A percentile compares a stretch with the other conserved stretches of the same genome.
These are phyloP conservation scores for Avena eriantha DNA, from an alignment of 176 grass and related monocot species.

Conservation along the genomic window DNA sequence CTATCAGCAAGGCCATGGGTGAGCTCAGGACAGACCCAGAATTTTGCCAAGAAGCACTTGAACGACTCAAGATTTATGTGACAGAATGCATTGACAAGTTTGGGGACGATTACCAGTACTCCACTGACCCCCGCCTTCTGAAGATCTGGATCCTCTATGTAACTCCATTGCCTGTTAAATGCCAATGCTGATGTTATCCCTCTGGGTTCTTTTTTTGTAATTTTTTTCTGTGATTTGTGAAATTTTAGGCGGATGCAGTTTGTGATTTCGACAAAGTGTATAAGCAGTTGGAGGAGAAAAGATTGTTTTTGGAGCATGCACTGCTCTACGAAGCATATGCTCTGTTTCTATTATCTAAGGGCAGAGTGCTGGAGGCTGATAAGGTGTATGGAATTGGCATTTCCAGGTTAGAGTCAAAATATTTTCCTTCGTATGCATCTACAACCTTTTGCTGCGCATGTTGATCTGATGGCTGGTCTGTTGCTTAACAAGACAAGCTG, in stretches of 20 bases:
- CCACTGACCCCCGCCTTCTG: slow-evolving; percentile 68
- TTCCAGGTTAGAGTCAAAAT: slow-evolving; percentile 58
- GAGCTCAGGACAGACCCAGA: slow-evolving; percentile 52
- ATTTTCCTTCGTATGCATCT: slow-evolving; percentile 4
- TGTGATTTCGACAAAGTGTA: slow-evolving; percentile 63
- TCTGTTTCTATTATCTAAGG: slow-evolving; percentile 54
- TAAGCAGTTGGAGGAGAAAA: slow-evolving; percentile 61
- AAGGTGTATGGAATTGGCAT: slow-evolving; percentile 63
- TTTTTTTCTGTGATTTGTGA: slow-evolving; percentile 1
- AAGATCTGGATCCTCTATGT: slow-evolving; percentile 94
- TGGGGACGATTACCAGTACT: slow-evolving; percentile 72
- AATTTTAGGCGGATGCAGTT: slow-evolving; percentile 68
- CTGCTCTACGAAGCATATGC: slow-evolving; percentile 89
- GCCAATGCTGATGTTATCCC: slow-evolving; percentile 10
- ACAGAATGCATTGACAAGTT: slow-evolving; percentile 69
- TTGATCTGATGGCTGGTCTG: slow-evolving; percentile 23
- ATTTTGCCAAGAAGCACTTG: not conserved
- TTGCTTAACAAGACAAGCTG: slow-evolving; percentile 67
- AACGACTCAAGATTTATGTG: slow-evolving; percentile 56
- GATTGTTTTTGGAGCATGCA: slow-evolving; percentile 70
- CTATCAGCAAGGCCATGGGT: slow-evolving; percentile 55
- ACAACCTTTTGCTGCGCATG: slow-evolving; percentile 1
- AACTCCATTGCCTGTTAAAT: slow-evolving; percentile 35
- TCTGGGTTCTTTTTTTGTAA: not conserved
- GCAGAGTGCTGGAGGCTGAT: slow-evolving; percentile 66